phyloP scores from a whole-genome alignment of 73 alveolate genomes.

The Uronychia setigera region DNA sequence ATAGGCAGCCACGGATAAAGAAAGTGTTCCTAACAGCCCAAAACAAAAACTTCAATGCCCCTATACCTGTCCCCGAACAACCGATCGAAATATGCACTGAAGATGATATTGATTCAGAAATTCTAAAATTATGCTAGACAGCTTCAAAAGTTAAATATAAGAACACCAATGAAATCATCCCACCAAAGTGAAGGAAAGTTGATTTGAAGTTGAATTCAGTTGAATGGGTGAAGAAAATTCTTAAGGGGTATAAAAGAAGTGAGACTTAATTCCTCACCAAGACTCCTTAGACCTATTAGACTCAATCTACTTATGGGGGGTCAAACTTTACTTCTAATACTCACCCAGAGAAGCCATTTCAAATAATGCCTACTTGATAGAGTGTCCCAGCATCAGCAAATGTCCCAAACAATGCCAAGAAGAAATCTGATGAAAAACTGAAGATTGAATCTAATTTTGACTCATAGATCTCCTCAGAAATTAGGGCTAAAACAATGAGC shows the following conservation, averaged over 20 bases:
- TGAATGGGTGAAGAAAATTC: neutral
- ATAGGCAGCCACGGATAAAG: neutral
- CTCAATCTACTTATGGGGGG: neutral
- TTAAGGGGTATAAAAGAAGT: neutral
- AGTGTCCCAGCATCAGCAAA: no score
- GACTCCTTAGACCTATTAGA: neutral
- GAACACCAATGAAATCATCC: neutral
- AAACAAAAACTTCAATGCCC: neutral
- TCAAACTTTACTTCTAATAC: no score
- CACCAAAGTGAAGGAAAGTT: neutral
- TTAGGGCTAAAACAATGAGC: no score
- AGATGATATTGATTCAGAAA: neutral
- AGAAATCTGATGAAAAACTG: no score
- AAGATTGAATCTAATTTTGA: no score
- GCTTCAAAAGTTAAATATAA: neutral
- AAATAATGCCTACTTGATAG: no score
- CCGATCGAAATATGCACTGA: neutral
- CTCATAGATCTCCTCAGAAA: no score
- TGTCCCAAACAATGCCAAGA: no score
- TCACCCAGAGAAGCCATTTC: no score
- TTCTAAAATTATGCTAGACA: neutral
- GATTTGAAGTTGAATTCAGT: neutral
- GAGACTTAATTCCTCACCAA: neutral
- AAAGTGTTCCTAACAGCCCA: neutral
- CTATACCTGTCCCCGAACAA: no score